phyloP scores from a whole-genome alignment of 345 rosid species.

The Melaleuca quinquenervia region DNA sequence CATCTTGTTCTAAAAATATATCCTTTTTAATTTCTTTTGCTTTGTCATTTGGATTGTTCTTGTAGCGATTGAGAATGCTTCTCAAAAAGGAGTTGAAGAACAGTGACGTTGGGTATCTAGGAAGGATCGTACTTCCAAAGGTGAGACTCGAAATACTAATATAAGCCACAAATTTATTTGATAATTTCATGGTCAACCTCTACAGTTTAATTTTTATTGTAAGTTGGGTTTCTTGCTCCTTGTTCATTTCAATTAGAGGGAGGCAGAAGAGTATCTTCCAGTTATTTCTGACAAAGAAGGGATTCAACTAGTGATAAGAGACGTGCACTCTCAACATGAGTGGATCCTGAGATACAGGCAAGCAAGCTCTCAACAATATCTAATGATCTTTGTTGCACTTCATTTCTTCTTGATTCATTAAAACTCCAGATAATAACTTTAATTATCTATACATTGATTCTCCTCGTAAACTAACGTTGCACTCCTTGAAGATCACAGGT shows the following conservation, averaged over 20 bases:
- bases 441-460: background rate
- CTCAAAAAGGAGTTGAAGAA: constrained; percentile 51
- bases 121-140: constrained; percentile 89
- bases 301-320: constrained; percentile 31
- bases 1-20: background rate
- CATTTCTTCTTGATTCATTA: background rate
- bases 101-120: constrained; percentile 78
- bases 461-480: background rate
- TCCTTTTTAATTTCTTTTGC: too few species aligned
- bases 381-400: background rate
- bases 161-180: too few species aligned
- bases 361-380: background rate
- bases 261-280: constrained; percentile 70
- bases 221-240: background rate
- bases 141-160: constrained; percentile 13
- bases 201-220: background rate
- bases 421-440: background rate
- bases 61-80: constrained; percentile 48
- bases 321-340: constrained; percentile 21
- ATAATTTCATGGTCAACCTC: background rate
- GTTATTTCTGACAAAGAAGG: constrained; percentile 50
- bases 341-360: constrained; percentile 71
- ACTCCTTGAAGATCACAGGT: constrained; percentile 29
- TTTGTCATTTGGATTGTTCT: background rate
- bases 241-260: constrained; percentile 35